Evolutionary conservation across 1,139 yeast species (phyloP).

Genomic region (Sugiyamaella neomexicana): DNA sequence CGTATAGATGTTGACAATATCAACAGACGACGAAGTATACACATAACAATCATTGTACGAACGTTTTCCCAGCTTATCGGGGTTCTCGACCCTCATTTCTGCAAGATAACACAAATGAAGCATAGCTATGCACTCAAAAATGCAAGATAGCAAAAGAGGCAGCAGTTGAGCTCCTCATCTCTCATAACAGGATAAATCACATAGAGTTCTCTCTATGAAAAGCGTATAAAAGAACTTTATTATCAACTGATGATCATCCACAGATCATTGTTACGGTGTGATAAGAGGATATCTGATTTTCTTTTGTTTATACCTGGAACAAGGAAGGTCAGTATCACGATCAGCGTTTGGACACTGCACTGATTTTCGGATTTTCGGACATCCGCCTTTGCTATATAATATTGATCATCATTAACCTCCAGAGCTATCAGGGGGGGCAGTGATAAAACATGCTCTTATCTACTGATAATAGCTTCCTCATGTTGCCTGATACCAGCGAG

Average conservation of each 20-base stretch:
- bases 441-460: neutral
- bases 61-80: neutral
- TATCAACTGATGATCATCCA: neutral
- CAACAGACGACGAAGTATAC: no score
- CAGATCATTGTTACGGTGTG: neutral
- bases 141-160: neutral
- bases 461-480: neutral
- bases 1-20: no score
- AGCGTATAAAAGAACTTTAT: neutral
- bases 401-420: neutral
- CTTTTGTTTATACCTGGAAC: neutral
- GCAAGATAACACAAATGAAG: neutral
- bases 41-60: neutral
- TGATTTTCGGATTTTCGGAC: neutral
- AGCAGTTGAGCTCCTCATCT: conserved; percentile 1
- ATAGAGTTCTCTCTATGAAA: neutral
- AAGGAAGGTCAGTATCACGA: neutral
- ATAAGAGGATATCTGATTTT: neutral
- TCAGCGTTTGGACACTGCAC: neutral
- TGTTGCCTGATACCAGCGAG: neutral
- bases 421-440: neutral
- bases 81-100: neutral
- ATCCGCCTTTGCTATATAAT: neutral
- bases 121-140: neutral
- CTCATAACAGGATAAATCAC: neutral